A percentile compares a stretch with the other conserved stretches of the same genome.
phyloP scores from a whole-genome alignment of 2,329 filamentous ascomycete genomes.

The Didymella keratinophila region DNA sequence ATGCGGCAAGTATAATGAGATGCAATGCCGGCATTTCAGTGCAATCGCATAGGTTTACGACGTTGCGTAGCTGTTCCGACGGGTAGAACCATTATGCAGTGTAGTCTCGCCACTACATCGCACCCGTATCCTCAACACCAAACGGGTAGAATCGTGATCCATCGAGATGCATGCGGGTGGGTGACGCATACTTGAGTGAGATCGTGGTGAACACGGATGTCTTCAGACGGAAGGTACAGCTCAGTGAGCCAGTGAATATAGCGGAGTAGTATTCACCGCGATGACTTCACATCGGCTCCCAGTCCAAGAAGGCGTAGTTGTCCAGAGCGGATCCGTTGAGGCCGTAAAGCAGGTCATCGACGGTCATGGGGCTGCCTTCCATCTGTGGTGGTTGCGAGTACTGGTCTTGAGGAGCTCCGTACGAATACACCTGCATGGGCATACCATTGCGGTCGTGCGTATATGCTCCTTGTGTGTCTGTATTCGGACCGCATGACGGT shows the following conservation, averaged over 20 bases:
- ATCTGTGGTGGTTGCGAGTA: conserved; percentile 1
- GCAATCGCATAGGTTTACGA: not conserved
- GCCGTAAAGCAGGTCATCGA: conserved; percentile 37
- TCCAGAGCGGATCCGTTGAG: conserved; percentile 38
- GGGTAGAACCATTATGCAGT: not conserved
- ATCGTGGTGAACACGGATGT: not conserved
- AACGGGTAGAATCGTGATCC: not conserved
- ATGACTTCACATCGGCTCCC: conserved; percentile 19
- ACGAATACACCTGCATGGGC: not conserved
- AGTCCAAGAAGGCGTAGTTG: conserved; percentile 27
- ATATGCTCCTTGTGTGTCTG: not conserved
- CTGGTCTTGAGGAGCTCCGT: conserved; percentile 1
- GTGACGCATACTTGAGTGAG: not conserved
- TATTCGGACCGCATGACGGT: not conserved
- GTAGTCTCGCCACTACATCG: not conserved
- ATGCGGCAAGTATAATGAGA: not conserved
- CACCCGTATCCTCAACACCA: not conserved
- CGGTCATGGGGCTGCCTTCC: conserved; percentile 20
- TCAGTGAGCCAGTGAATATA: not conserved
- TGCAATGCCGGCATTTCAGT: not conserved
- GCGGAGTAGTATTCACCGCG: not conserved
- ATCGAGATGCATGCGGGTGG: not conserved
- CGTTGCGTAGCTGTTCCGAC: not conserved
- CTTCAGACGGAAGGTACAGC: not conserved
- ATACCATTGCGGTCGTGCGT: not conserved